Evolutionary conservation across 768 basidiomycete species (phyloP).

Genomic region (Pluteus cervinus): DNA sequence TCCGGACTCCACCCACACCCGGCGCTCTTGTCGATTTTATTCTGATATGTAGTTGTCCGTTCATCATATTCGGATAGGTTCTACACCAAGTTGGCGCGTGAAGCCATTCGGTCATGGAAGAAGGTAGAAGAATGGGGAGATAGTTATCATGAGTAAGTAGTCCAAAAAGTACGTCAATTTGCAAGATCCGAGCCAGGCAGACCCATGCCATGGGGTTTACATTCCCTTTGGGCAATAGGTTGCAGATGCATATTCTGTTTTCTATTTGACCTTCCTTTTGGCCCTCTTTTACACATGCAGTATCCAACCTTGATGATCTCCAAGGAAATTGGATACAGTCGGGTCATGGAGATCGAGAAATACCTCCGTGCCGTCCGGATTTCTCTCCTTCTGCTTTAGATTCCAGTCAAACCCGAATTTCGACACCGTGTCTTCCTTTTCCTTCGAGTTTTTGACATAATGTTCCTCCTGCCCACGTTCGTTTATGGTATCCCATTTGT

Average conservation of each 20-base stretch:
- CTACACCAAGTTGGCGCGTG: constrained; percentile 65
- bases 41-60: constrained; percentile 52
- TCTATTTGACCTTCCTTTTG: not conserved
- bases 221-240: too few relatives aligned
- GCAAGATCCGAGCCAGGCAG: constrained; percentile 17
- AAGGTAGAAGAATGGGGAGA: constrained; percentile 58
- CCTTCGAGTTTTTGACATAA: constrained; percentile 1
- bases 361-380: constrained; percentile 3
- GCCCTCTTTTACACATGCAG: too few relatives aligned
- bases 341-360: too few relatives aligned
- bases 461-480: too few relatives aligned
- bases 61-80: constrained; percentile 66
- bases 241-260: not conserved
- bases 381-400: not conserved
- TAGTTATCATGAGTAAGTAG: constrained; percentile 75
- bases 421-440: constrained; percentile 1
- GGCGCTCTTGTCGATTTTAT: not conserved
- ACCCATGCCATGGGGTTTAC: too few relatives aligned
- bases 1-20: not conserved
- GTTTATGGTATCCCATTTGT: too few relatives aligned
- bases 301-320: too few relatives aligned
- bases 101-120: constrained; percentile 77
- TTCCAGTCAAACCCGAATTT: not conserved
- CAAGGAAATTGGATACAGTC: too few relatives aligned
- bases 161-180: too few relatives aligned